Base-by-base conservation (phyloP, 2,329 filamentous ascomycete species). In the Colletotrichum incanum region DNA sequence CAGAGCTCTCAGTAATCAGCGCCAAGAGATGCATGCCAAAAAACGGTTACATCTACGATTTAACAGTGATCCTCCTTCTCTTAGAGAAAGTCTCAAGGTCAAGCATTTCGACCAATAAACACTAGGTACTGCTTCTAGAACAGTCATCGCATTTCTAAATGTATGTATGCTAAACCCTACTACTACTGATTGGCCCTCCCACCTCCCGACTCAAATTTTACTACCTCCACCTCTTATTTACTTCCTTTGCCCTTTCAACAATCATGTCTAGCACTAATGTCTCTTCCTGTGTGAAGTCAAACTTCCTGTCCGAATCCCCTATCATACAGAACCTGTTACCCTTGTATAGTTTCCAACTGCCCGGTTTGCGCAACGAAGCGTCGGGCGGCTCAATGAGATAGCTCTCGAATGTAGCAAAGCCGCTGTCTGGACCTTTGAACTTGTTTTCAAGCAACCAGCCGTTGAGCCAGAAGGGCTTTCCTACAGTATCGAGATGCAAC, bases 401-500 rank as follows among this genome's bases (percentile, higher is more conserved):
- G 47, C 47, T 49, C 23, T 49, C 47, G 16, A 49, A 49, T 14
- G 4, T 26, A 20, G 47, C 47, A 49, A 49, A 49, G 47, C 47
- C 47, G 47, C 47, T 49, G 9, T 26, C 47, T 1, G n/a, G n/a
- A 11, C 47, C 47, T 6, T 58, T 23, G 16, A 58, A 58, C 28
- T 58, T 58, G 28, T 58, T 39, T 23, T 34, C 5, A 18, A 58
- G 54, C 28, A 58, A 34, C 54, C 54, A 58, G 4, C 54, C 54
- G 7, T 58, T 58, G 28, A 58, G 37, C 54, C 54, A 58, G 5
- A 58, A 14, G n/a, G 54, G 54, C 28, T 58, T 34, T 23, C 54
- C 54, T 34, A 37, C 26, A 16, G 8, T 12, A 20, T 58, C 54
- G 18, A 58, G 37, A 23, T 58, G 54, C 54, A 58, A 37, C 28